Evolutionary conservation across 2,329 filamentous ascomycete species (phyloP), one percentile per base, ranked within the genome.

Genomic region (Colletotrichum theobromicola): DNA sequence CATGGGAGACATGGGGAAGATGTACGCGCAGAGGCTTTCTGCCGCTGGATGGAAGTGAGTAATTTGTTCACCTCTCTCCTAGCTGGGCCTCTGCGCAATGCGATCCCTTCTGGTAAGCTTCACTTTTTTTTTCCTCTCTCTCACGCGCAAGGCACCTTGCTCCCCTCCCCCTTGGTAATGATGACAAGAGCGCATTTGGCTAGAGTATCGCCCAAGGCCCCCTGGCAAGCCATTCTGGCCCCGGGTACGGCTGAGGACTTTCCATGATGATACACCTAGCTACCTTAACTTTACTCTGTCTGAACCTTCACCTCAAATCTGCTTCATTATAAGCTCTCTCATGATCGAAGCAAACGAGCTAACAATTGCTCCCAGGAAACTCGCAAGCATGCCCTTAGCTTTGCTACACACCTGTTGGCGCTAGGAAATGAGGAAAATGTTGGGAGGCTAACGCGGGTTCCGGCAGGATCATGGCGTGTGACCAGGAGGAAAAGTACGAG

Each of bases 161-260:
- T 53, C 64, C 74, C 75, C 72, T 28, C 57, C 72, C 70, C 42
- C n/a, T 50, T 74, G 80, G 85, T 77, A 83, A 95, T 97, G 96
- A 98, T 98, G 96, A 98, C 96, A 95, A 96, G 96, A 98, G 96
- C 96, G 96, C 96, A 98, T 98, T 98, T 98, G 96, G 96, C 96
- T 98, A 95, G 96, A 98, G 96, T 90, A 98, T 95, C 92, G 92
- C 88, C 86, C 87, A 89, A 87, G 86, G 87, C 83, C 85, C 81
- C 85, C 88, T 88, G 88, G 88, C 86, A 87, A 86, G 88, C 93
- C 94, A 92, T 98, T 93, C 90, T 96, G 95, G 93, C 89, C 85
- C 87, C 87, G 86, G 86, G 87, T 82, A 82, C 78, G 83, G 87
- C 85, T 84, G 88, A 87, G 87, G 87, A 88, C 90, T 91, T 93